Evolutionary conservation across 2,329 filamentous ascomycete genomes (phyloP).

Genomic region (Aspergillus tamarii): DNA sequence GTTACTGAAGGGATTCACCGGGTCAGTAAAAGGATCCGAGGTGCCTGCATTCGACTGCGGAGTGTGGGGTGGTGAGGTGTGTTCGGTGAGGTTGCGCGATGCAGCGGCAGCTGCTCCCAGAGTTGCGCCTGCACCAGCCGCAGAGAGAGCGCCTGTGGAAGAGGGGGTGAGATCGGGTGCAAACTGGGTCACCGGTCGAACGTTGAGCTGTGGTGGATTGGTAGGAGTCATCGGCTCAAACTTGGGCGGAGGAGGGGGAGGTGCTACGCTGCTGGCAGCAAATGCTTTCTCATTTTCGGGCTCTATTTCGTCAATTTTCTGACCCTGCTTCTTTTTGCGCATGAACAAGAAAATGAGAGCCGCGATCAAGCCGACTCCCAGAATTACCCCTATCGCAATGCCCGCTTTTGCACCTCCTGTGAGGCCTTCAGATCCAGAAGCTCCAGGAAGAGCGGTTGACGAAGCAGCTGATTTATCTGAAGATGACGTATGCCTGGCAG

Average conservation of each 20-base stretch:
- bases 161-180: constrained; percentile 64
- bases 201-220: constrained; percentile 76
- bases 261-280: constrained; percentile 32
- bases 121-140: constrained; percentile 22
- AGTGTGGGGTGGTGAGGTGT: constrained; percentile 32
- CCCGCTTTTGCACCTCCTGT: constrained; percentile 69
- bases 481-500: constrained; percentile 14
- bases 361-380: constrained; percentile 67
- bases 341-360: constrained; percentile 73
- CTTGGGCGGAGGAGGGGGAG: constrained; percentile 41
- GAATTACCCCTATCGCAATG: constrained; percentile 78
- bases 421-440: constrained; percentile 40
- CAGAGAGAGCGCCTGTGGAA: constrained; percentile 28
- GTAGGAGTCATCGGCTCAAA: constrained; percentile 43
- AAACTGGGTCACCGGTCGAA: constrained; percentile 84
- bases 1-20: constrained; percentile 72
- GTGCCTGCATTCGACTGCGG: constrained; percentile 46
- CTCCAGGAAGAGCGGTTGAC: constrained; percentile 27
- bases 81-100: constrained; percentile 39
- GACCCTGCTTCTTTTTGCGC: constrained; percentile 68
- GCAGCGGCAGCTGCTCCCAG: constrained; percentile 24
- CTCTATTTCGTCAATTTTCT: constrained; percentile 49
- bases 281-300: constrained; percentile 67
- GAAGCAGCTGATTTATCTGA: constrained; percentile 26
- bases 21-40: constrained; percentile 54